Evolutionary conservation across 164 flowering plant species (phyloP).

Genomic region (Tetrastigma voinierianum): DNA sequence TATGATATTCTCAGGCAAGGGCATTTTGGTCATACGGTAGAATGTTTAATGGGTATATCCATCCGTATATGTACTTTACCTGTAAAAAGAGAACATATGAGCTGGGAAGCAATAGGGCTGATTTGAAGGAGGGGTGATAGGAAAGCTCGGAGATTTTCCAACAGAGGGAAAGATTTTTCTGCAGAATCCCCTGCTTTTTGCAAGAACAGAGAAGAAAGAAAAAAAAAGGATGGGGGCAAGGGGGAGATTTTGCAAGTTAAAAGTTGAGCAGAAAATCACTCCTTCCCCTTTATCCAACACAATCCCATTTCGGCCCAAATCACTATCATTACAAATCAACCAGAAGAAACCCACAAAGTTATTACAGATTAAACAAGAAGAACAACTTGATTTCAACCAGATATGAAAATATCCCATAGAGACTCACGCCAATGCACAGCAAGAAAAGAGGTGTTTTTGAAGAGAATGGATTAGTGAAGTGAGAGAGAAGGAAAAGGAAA

Average conservation of each 20-base stretch:
- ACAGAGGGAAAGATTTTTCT: slow-evolving; percentile 1
- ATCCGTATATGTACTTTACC: not conserved
- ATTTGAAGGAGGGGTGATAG: slow-evolving; percentile 7
- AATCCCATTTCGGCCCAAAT: not conserved
- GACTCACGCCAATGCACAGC: not conserved
- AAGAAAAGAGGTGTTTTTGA: not conserved
- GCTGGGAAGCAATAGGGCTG: slow-evolving; percentile 26
- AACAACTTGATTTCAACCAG: not conserved
- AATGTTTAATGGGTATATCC: not conserved
- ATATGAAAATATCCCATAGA: not conserved
- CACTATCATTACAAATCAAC: not conserved
- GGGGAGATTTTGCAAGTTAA: not conserved
- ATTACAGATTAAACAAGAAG: not conserved
- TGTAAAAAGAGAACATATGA: slow-evolving; percentile 13
- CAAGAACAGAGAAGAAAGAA: slow-evolving; percentile 4
- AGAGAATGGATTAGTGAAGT: not conserved
- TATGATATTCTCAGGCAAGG: slow-evolving; percentile 3
- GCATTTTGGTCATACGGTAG: slow-evolving; percentile 13
- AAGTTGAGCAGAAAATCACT: not conserved
- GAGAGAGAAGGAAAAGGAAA: not conserved
- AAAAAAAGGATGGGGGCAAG: not conserved
- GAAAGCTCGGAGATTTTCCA: slow-evolving; percentile 1
- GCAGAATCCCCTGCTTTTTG: not conserved
- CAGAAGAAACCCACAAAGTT: not conserved
- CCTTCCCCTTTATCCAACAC: not conserved